Conservation (phyloP, 768 basidiomycete genomes). For the Suillus occidentalis region DNA sequence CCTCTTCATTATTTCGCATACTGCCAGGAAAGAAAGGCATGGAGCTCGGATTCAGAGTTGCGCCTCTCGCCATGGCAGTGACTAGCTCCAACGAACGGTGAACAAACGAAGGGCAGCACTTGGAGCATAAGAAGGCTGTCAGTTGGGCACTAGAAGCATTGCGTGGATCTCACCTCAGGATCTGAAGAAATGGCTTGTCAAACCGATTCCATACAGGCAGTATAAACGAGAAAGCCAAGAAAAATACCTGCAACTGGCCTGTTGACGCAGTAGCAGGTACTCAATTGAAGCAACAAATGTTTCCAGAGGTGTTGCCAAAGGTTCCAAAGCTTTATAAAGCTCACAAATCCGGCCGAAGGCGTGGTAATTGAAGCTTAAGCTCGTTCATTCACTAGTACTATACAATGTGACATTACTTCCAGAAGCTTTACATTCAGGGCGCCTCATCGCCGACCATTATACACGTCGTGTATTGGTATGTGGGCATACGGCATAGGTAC, state of each 20-base stretch:
- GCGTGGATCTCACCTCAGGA: conserved; percentile 25
- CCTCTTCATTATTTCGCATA: conserved; percentile 57
- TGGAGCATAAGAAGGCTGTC: neutral
- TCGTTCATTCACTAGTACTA: conserved; percentile 1
- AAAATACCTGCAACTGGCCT: conserved; percentile 5
- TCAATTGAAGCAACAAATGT: conserved; percentile 18
- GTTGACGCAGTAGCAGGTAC: conserved; percentile 11
- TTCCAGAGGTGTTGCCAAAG: conserved; percentile 17
- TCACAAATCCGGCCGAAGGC: conserved; percentile 19
- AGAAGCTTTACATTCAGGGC: neutral
- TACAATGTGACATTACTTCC: neutral
- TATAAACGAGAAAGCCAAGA: neutral
- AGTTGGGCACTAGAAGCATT: neutral
- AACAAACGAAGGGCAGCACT: conserved; percentile 28
- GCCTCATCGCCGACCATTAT: neutral
- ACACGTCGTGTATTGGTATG: neutral
- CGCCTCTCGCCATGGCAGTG: conserved; percentile 69
- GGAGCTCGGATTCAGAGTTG: conserved; percentile 77
- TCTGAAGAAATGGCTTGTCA: conserved; percentile 15
- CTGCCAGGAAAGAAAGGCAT: conserved; percentile 80
- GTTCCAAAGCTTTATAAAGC: conserved; percentile 14
- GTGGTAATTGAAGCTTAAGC: neutral
- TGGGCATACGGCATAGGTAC: conserved; percentile 9
- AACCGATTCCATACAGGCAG: conserved; percentile 30
- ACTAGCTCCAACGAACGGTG: conserved; percentile 12